A percentile compares a stretch with the other conserved stretches of the same genome.
These are phyloP conservation scores for Tuber aestivum DNA, from an alignment of 495 filamentous ascomycete genomes.

Conservation along the genomic window DNA sequence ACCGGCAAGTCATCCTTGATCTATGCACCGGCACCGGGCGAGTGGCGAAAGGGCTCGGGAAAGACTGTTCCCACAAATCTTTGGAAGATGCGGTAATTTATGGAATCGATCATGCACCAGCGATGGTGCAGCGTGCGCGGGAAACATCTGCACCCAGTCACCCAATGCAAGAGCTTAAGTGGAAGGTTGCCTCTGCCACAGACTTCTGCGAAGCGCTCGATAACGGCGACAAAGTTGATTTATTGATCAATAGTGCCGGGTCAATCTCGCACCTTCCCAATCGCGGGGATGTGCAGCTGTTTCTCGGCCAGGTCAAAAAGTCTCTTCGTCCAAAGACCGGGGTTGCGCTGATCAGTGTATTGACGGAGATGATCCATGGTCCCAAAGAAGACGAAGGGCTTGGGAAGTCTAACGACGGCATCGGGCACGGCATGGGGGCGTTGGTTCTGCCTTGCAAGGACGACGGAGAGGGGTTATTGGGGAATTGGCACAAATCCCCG, in stretches of 20 bases:
- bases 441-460: constrained; percentile 8
- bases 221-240: constrained; percentile 5
- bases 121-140: constrained; percentile 11
- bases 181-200: constrained; percentile 14
- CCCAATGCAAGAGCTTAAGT: not conserved
- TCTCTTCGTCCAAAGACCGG: constrained; percentile 3
- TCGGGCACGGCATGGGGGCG: not conserved
- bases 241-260: constrained; percentile 12
- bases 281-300: constrained; percentile 7
- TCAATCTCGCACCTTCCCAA: constrained; percentile 11
- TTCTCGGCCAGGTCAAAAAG: not conserved
- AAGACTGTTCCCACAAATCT: not conserved
- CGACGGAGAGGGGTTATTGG: not conserved
- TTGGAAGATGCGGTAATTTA: constrained; percentile 1
- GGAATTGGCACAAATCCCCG: constrained; percentile 12
- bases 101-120: constrained; percentile 16
- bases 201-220: constrained; percentile 3
- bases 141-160: not conserved
- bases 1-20: constrained; percentile 15
- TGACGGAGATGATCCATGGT: constrained; percentile 9
- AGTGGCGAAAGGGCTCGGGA: constrained; percentile 3
- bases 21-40: constrained; percentile 24
- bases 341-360: constrained; percentile 13
- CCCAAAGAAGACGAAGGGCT: not conserved
- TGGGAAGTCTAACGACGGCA: not conserved